phyloP scores from a whole-genome alignment of 139 green algal genomes.

The Chlamydomonas urium region DNA sequence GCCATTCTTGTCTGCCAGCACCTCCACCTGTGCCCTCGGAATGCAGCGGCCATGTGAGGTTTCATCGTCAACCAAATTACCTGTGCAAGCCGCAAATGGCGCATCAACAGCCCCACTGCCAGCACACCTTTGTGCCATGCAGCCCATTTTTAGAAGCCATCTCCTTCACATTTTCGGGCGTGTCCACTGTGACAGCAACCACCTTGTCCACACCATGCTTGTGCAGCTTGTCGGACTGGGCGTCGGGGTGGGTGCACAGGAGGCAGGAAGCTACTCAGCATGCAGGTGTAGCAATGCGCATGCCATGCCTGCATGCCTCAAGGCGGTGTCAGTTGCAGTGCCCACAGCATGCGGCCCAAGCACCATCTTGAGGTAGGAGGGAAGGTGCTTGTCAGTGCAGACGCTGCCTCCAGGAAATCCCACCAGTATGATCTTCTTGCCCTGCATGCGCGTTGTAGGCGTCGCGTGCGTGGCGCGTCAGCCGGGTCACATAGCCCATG shows the following conservation, averaged over 20 bases:
- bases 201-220: constrained; percentile 40
- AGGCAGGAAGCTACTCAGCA: too few species aligned
- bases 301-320: too few species aligned
- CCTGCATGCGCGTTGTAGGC: constrained; percentile 35
- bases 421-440: constrained; percentile 50
- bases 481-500: too few species aligned
- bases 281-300: too few species aligned
- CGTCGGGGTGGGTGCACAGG: too few species aligned
- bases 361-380: constrained; percentile 49
- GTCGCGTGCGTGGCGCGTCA: too few species aligned
- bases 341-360: not conserved
- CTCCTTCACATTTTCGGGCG: constrained; percentile 25
- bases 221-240: constrained; percentile 25
- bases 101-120: too few species aligned
- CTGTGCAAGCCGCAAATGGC: too few species aligned
- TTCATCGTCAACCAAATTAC: too few species aligned
- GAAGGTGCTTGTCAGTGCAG: constrained; percentile 56
- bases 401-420: constrained; percentile 55
- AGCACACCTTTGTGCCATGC: not conserved
- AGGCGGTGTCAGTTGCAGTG: too few species aligned
- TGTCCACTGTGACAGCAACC: constrained; percentile 36
- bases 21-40: too few species aligned
- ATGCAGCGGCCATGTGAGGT: too few species aligned
- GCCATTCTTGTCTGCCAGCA: constrained; percentile 35
- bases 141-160: constrained; percentile 7